Percentiles rank a stretch among this genome's conserved stretches.
These are phyloP conservation scores for Salvia hispanica DNA, from an alignment of 257 asterid species.

Conservation along the genomic window DNA sequence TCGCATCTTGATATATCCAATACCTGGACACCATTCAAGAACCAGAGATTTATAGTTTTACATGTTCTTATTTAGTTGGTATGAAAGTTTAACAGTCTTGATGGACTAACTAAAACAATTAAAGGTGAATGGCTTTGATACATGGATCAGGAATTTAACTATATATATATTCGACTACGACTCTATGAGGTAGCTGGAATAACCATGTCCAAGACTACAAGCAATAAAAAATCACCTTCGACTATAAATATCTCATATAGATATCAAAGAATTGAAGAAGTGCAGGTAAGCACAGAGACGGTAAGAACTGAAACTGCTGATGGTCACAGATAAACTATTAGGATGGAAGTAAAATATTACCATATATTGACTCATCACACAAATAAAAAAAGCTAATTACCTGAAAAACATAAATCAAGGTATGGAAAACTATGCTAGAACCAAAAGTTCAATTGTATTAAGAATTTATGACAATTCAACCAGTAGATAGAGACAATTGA, in stretches of 20 bases:
- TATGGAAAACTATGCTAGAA: background rate
- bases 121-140: background rate
- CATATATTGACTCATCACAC: background rate
- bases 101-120: background rate
- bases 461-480: background rate
- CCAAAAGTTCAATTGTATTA: background rate
- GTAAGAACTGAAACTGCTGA: background rate
- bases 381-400: no score
- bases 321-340: background rate
- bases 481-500: background rate
- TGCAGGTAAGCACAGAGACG: no score
- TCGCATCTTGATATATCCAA: slow-evolving; percentile 73
- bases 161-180: no score
- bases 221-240: background rate
- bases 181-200: no score
- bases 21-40: slow-evolving; percentile 46
- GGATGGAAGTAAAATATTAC: background rate
- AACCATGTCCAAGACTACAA: background rate
- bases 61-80: background rate
- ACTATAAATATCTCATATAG: background rate
- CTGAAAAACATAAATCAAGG: background rate
- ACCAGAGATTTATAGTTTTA: slow-evolving; percentile 5
- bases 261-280: background rate
- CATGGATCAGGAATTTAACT: background rate
- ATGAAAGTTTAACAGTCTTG: no score